Conservation (phyloP, 306 rosid species). For the Potentilla sterilis region DNA sequence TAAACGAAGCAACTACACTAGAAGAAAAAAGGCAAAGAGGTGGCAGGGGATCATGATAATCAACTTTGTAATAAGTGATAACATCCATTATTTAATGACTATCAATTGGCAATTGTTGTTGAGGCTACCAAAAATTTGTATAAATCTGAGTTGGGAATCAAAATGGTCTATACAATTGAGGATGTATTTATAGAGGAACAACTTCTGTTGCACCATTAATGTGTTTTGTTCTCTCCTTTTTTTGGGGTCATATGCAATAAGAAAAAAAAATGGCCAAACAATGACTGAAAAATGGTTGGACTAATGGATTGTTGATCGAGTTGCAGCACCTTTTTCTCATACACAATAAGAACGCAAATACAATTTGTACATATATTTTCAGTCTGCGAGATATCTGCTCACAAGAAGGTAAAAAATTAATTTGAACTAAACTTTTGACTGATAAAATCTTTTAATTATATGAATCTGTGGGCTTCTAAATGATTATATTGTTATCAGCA, state of each 20-base stretch:
- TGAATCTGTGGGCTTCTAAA: not conserved
- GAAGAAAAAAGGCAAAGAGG: slow-evolving; percentile 94
- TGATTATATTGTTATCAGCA: not conserved
- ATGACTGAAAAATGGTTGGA: not conserved
- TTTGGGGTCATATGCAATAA: not conserved
- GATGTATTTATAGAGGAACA: slow-evolving; percentile 24
- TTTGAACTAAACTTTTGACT: too few relatives aligned
- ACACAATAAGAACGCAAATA: not conserved
- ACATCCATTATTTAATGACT: slow-evolving; percentile 12
- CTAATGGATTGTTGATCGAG: not conserved
- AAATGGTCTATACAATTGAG: slow-evolving; percentile 42
- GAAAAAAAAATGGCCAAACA: not conserved
- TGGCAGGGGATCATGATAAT: slow-evolving; percentile 53
- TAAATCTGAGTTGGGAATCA: slow-evolving; percentile 67
- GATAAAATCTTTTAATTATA: not conserved
- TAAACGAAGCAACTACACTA: slow-evolving; percentile 80
- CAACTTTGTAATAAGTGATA: slow-evolving; percentile 14
- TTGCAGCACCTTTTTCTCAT: not conserved
- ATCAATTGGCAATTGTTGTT: slow-evolving; percentile 27
- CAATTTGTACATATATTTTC: not conserved
- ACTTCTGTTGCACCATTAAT: slow-evolving; percentile 15
- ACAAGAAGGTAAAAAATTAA: too few relatives aligned
- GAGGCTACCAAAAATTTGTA: slow-evolving; percentile 67
- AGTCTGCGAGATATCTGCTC: not conserved
- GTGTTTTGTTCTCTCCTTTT: not conserved